These are phyloP conservation scores for Zymoseptoria brevis DNA, from an alignment of 2,329 filamentous ascomycete genomes.

Conservation along the genomic window DNA sequence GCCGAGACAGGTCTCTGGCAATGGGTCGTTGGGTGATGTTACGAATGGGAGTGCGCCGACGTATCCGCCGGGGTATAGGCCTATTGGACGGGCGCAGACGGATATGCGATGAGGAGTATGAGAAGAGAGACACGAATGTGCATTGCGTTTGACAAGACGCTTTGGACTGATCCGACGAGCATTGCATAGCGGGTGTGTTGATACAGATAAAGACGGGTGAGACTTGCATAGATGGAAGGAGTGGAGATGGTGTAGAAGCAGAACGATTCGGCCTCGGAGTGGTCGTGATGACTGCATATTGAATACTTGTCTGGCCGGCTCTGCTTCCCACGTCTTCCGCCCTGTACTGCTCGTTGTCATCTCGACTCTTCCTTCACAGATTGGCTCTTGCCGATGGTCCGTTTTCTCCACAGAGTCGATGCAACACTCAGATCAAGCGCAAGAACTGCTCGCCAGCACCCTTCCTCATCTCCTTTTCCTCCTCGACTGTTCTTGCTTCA, in stretches of 20 bases:
- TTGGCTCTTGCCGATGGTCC: too few relatives aligned
- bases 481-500: too few relatives aligned
- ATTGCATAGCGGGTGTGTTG: neutral
- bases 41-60: conserved; percentile 1
- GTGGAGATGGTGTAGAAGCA: neutral
- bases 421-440: neutral
- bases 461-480: neutral
- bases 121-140: too few relatives aligned
- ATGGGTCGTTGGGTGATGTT: conserved; percentile 13
- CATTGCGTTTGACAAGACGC: too few relatives aligned
- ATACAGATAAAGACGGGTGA: neutral
- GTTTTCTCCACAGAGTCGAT: too few relatives aligned
- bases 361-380: too few relatives aligned
- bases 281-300: neutral
- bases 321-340: too few relatives aligned
- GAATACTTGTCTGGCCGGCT: neutral
- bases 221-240: neutral
- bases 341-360: too few relatives aligned
- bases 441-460: neutral
- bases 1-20: conserved; percentile 11
- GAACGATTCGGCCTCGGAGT: neutral
- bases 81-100: conserved; percentile 20
- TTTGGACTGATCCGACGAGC: too few relatives aligned
- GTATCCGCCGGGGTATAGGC: conserved; percentile 11
- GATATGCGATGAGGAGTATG: conserved; percentile 25